Percentiles rank a stretch among this genome's conserved stretches.
These are phyloP conservation scores for Penicillium coprophilum DNA, from an alignment of 495 filamentous ascomycete genomes.

Conservation along the genomic window DNA sequence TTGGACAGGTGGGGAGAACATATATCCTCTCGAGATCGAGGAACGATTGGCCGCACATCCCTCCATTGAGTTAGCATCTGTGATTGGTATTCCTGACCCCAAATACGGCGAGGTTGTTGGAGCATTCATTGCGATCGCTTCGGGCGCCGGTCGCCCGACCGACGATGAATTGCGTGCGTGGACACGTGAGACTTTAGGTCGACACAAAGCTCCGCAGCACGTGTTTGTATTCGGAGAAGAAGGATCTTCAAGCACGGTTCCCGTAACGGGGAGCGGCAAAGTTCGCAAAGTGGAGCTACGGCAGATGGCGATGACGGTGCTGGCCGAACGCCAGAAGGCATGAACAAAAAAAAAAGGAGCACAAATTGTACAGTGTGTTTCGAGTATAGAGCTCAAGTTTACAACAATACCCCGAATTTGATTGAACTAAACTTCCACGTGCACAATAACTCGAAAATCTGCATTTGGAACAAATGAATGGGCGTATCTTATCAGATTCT, in stretches of 20 bases:
- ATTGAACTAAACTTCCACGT: background rate
- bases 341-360: background rate
- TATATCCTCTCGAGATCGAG: slow-evolving; percentile 72
- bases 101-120: slow-evolving; percentile 69
- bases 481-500: slow-evolving; percentile 19
- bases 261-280: slow-evolving; percentile 70
- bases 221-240: slow-evolving; percentile 65
- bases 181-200: slow-evolving; percentile 59
- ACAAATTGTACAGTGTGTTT: background rate
- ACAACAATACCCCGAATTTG: slow-evolving; percentile 9
- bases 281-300: slow-evolving; percentile 68
- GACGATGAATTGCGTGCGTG: slow-evolving; percentile 57
- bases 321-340: slow-evolving; percentile 29
- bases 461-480: background rate
- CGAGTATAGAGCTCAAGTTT: background rate
- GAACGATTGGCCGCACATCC: slow-evolving; percentile 61
- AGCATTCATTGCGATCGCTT: slow-evolving; percentile 52
- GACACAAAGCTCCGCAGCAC: slow-evolving; percentile 66
- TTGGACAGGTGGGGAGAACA: slow-evolving; percentile 67
- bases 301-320: slow-evolving; percentile 51
- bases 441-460: background rate
- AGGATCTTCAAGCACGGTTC: slow-evolving; percentile 54
- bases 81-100: slow-evolving; percentile 60
- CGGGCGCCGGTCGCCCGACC: slow-evolving; percentile 34
- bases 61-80: slow-evolving; percentile 54